Evolutionary conservation across 139 green algal genomes (phyloP).

Genomic region (Chlorella sorokiniana): DNA sequence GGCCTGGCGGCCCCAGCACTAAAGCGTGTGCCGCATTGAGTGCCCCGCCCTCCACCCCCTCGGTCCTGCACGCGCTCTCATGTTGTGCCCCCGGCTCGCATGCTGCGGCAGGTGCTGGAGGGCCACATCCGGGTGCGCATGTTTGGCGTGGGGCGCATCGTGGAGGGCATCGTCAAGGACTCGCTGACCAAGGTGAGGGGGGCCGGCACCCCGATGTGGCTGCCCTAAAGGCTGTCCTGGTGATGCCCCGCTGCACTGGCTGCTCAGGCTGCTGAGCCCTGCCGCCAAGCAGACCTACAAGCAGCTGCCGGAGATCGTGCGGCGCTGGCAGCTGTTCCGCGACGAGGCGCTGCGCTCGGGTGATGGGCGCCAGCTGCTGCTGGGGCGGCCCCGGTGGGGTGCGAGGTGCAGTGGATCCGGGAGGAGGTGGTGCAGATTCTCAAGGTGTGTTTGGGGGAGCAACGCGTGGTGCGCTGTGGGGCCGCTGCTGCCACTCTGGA

Average conservation of each 20-base stretch:
- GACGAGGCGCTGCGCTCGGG: slow-evolving; percentile 30
- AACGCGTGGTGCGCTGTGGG: not conserved
- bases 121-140: slow-evolving; percentile 40
- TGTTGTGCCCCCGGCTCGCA: not conserved
- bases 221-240: not conserved
- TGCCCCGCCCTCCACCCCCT: too few relatives aligned
- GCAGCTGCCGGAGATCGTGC: slow-evolving; percentile 48
- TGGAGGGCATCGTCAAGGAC: slow-evolving; percentile 45
- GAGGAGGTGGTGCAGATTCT: slow-evolving; percentile 23
- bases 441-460: not conserved
- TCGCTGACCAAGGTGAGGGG: slow-evolving; percentile 34
- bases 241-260: not conserved
- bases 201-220: not conserved
- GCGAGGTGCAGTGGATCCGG: slow-evolving; percentile 33
- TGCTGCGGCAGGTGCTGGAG: slow-evolving; percentile 29
- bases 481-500: not conserved
- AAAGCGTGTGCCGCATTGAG: not conserved
- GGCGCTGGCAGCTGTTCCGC: slow-evolving; percentile 41
- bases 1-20: not conserved
- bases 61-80: not conserved
- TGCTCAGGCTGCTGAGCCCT: not conserved
- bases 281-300: slow-evolving; percentile 16
- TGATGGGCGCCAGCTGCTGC: slow-evolving; percentile 39
- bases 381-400: slow-evolving; percentile 43
- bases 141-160: slow-evolving; percentile 47